Percentiles rank a stretch among this genome's conserved stretches.
Conservation (phyloP, 805 yeast genomes). For the Yamadazyma laniorum region DNA sequence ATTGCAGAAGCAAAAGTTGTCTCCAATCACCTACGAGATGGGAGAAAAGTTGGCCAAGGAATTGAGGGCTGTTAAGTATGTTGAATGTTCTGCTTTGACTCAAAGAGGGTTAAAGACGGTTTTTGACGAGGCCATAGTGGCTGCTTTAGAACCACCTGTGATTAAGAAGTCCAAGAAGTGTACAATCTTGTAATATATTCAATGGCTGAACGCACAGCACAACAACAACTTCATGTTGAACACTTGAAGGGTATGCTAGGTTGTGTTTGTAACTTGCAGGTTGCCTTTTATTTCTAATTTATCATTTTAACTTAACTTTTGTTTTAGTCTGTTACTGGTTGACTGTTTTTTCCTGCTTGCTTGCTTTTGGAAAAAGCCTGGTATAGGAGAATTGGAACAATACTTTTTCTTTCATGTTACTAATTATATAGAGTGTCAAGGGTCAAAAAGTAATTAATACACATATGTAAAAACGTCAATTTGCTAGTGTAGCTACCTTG, state of each 20-base stretch:
- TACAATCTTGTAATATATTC: conserved; percentile 60
- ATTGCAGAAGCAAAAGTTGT: conserved; percentile 83
- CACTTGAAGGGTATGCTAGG: too few relatives aligned
- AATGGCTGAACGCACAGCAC: too few relatives aligned
- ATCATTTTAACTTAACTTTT: conserved; percentile 3
- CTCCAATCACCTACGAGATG: conserved; percentile 80
- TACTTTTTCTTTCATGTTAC: too few relatives aligned
- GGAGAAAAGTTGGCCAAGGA: conserved; percentile 95
- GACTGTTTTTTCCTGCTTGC: conserved; percentile 6
- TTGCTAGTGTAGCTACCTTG: not conserved
- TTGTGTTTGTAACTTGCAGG: too few relatives aligned
- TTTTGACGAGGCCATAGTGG: conserved; percentile 98
- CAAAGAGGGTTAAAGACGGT: conserved; percentile 96
- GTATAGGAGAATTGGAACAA: not conserved
- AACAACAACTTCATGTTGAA: too few relatives aligned
- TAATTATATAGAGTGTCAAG: conserved; percentile 8
- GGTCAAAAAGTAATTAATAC: conserved; percentile 7
- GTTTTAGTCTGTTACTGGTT: conserved; percentile 9
- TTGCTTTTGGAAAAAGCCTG: too few relatives aligned
- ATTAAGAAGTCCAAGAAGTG: conserved; percentile 80
- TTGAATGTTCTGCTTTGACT: conserved; percentile 96
- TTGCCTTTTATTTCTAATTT: conserved; percentile 3
- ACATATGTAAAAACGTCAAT: not conserved
- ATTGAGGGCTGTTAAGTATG: conserved; percentile 91
- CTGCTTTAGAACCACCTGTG: conserved; percentile 96